These are phyloP conservation scores for Trichoderma reesei DNA, from an alignment of 495 filamentous ascomycete genomes.

Conservation along the genomic window DNA sequence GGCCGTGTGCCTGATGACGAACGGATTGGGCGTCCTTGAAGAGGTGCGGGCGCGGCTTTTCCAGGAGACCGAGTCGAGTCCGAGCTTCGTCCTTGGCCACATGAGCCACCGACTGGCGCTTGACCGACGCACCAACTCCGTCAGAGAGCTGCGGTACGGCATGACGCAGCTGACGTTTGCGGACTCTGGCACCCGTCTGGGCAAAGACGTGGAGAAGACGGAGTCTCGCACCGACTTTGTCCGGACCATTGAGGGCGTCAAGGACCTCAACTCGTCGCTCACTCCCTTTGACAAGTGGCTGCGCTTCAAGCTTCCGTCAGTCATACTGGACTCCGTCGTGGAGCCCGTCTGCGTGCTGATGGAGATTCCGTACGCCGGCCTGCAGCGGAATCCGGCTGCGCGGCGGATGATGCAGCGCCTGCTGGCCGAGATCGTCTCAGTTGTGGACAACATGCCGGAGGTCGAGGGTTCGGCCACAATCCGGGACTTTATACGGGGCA, in stretches of 20 bases:
- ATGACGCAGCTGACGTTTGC: constrained; percentile 18
- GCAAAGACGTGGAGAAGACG: neutral
- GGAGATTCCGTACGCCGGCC: constrained; percentile 59
- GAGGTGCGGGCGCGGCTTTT: constrained; percentile 59
- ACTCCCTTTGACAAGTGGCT: constrained; percentile 22
- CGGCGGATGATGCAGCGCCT: constrained; percentile 58
- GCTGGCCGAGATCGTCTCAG: constrained; percentile 36
- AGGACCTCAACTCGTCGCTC: constrained; percentile 21
- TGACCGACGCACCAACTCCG: constrained; percentile 42
- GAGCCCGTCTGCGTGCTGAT: constrained; percentile 68
- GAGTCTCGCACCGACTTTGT: constrained; percentile 5
- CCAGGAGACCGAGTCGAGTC: constrained; percentile 49
- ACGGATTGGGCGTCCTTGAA: constrained; percentile 77
- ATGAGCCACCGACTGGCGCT: constrained; percentile 50
- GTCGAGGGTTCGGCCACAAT: constrained; percentile 50
- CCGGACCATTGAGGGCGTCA: constrained; percentile 9
- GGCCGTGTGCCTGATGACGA: constrained; percentile 71
- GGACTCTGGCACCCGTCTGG: neutral
- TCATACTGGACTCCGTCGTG: constrained; percentile 64
- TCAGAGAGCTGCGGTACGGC: constrained; percentile 47
- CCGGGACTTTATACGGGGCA: constrained; percentile 43
- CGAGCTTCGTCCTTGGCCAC: constrained; percentile 67
- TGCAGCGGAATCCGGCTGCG: constrained; percentile 52
- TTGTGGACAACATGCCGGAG: constrained; percentile 44
- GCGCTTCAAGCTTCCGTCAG: constrained; percentile 53